phyloP scores from a whole-genome alignment of 1,139 yeast genomes.

The Taiozyma sp. region DNA sequence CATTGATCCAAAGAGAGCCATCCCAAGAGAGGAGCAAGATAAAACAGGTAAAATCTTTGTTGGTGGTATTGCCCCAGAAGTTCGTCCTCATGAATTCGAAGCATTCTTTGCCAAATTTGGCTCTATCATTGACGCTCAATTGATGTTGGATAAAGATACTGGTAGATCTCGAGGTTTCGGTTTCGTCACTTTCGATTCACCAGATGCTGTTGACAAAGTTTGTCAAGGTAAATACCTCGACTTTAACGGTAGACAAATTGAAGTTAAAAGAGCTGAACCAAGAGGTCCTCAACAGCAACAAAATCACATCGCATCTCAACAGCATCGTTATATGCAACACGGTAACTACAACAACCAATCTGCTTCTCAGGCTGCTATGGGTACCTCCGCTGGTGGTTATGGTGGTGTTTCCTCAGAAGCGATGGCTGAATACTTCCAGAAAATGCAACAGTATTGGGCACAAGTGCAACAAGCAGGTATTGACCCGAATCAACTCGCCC shows the following conservation, averaged over 20 bases:
- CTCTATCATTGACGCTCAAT: slow-evolving; percentile 90
- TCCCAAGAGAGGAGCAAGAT: slow-evolving; percentile 97
- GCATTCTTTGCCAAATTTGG: slow-evolving; percentile 89
- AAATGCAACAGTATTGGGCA: slow-evolving; percentile 75
- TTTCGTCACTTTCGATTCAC: slow-evolving; percentile 92
- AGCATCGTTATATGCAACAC: slow-evolving; percentile 23
- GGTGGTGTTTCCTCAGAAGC: slow-evolving; percentile 71
- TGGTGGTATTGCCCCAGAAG: slow-evolving; percentile 97
- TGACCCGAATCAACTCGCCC: slow-evolving; percentile 32
- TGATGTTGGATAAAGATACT: slow-evolving; percentile 97
- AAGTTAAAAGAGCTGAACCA: slow-evolving; percentile 98
- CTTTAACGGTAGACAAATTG: slow-evolving; percentile 88
- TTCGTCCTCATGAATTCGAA: slow-evolving; percentile 87
- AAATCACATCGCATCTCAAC: slow-evolving; percentile 33
- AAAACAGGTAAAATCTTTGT: slow-evolving; percentile 96
- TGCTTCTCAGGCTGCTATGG: slow-evolving; percentile 5
- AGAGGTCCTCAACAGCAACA: slow-evolving; percentile 54
- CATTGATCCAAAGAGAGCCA: slow-evolving; percentile 97
- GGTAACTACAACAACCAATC: slow-evolving; percentile 3
- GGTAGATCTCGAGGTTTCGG: slow-evolving; percentile 99
- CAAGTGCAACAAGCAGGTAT: slow-evolving; percentile 51
- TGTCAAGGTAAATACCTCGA: slow-evolving; percentile 79
- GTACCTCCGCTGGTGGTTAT: slow-evolving; percentile 7
- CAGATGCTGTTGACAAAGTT: slow-evolving; percentile 91
- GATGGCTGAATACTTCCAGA: slow-evolving; percentile 86